Base-by-base conservation (phyloP, 176 grass and related monocot species). In the Cenchrus fungigraminus region DNA sequence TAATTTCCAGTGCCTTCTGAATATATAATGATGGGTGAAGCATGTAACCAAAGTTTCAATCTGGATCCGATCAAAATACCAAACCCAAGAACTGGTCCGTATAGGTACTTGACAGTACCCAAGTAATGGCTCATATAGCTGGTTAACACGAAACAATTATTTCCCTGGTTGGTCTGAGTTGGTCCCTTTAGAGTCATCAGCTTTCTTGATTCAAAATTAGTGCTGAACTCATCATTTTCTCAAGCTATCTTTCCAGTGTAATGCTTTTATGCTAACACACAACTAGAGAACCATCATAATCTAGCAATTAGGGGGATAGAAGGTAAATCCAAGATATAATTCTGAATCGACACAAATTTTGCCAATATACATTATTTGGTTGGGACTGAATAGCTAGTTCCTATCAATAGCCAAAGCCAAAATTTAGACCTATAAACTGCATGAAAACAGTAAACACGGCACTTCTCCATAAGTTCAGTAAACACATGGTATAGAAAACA, bases 401-500 rank as follows among this genome's bases (percentile, higher is more conserved):
- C 22, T 78, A n/a, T 0, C 0, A 43, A 13, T 78, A 46, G 58
- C 15, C 22, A 49, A 65, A 8, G 4, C 16, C 46, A 20, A 79
- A 10, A 50, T 50, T 68, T 80, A 54, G 63, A 17, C 14, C 40
- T 15, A 8, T 11, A 60, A 0, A 49, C n/a, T 6, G 8, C 12
- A 20, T 52, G 15, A n/a, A 51, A 66, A 52, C 47, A 80, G 11
- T 54, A 14, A 80, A 68, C 6, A 40, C 16, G 20, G 8, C 32
- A 56, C 31, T 69, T 15, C 7, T 40, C 47, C 17, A n/a, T 52
- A 81, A 69, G 12, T 83, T 58, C 16, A 74, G n/a, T 55, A 28
- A 66, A 16, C 13, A 74, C 19, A 15, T 65, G 83, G 43, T 22
- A 15, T 12, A 34, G 46, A 71, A 46, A 87, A 87, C 42, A 73